These are phyloP conservation scores for Begonia loranthoides DNA, from an alignment of 306 rosid genomes.

Conservation along the genomic window DNA sequence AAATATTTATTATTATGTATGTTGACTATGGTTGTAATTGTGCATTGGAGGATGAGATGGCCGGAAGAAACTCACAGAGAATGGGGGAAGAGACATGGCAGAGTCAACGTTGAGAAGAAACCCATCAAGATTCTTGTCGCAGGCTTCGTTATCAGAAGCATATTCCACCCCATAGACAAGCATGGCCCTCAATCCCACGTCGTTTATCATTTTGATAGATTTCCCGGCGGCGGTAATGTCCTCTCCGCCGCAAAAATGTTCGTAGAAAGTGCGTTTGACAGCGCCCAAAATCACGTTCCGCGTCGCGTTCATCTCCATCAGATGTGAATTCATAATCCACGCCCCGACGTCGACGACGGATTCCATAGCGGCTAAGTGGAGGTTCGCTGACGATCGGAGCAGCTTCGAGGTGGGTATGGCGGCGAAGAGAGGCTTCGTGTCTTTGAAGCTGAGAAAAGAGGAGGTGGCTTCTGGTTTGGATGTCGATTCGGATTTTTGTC, in stretches of 20 bases:
- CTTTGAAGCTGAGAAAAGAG: constrained; percentile 19
- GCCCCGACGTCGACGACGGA: constrained; percentile 71
- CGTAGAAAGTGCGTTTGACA: constrained; percentile 30
- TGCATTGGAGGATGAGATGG: too few species aligned
- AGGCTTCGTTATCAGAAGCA: constrained; percentile 38
- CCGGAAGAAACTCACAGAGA: constrained; percentile 54
- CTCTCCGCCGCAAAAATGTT: constrained; percentile 80
- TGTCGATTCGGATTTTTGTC: not conserved
- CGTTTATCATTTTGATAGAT: constrained; percentile 24
- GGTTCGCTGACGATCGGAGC: constrained; percentile 46
- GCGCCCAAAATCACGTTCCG: constrained; percentile 10
- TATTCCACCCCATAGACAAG: constrained; percentile 66
- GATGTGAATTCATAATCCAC: constrained; percentile 56
- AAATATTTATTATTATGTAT: too few species aligned
- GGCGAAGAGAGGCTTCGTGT: constrained; percentile 34
- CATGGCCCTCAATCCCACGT: constrained; percentile 64
- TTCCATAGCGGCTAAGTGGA: constrained; percentile 53
- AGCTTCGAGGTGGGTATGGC: constrained; percentile 31
- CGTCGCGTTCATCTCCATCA: constrained; percentile 26
- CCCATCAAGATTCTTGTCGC: constrained; percentile 43
- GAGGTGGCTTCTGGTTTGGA: constrained; percentile 9
- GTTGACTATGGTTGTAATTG: too few species aligned
- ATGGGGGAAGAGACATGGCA: constrained; percentile 51
- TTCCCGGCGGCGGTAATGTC: constrained; percentile 29
- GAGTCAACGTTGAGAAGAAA: constrained; percentile 51